Evolutionary conservation across 345 rosid species (phyloP), one percentile per base, ranked within the genome.

Genomic region (Heritiera littoralis): DNA sequence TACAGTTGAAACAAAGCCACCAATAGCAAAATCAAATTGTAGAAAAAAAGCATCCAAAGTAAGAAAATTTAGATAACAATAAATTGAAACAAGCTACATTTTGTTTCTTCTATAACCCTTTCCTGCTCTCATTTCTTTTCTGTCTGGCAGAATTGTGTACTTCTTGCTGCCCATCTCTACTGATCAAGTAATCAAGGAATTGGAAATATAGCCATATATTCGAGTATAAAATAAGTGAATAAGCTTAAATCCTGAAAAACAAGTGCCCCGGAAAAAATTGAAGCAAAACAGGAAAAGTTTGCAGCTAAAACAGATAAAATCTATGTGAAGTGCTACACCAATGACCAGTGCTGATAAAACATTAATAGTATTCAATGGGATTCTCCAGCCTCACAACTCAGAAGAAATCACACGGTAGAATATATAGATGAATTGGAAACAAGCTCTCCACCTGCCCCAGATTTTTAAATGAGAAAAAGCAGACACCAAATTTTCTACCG

Each of bases 1-100:
- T 71, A 69, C 65, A 51, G 76, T 28, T 67, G 43, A 80, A 77
- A 81, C 66, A 82, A 78, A 72, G 74, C 54, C 77, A 75, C 64
- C 65, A 56, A 65, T 43, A 32, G 59, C 40, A 76, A 55, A n/a
- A 9, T 17, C n/a, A 23, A 52, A 69, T 58, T 41, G 15, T 12
- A 46, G 71, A 23, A 60, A 14, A 41, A 20, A 35, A 80, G 72
- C 5, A 43, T 69, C 28, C 12, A 55, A 35, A 46, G 61, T 35
- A 61, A 67, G 6, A 66, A 23, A 68, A 28, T 28, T 75, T 75
- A 7, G 11, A 75, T 6, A 40, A 59, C 12, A 75, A 18, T 75
- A 20, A 55, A 75, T 18, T 72, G 48, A 52, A 72, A 32, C 48
- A 52, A 72, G 63, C 41, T 8, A 54, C 23, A 4, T 72, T 51